Conservation (phyloP, 345 rosid species). For the Lepidium africanum region DNA sequence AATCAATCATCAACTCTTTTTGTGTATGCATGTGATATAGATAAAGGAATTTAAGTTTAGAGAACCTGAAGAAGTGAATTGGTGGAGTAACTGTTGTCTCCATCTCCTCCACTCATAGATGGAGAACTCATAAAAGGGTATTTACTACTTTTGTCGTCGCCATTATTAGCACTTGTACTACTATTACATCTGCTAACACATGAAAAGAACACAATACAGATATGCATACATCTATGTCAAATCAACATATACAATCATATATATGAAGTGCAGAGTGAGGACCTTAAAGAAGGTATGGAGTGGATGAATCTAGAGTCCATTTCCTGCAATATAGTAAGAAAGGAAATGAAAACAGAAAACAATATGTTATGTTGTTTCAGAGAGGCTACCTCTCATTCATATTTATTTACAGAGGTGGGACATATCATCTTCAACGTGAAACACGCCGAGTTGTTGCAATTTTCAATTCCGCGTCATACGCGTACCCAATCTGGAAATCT, state of each 20-base stretch:
- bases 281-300: not conserved
- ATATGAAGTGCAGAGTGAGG: not conserved
- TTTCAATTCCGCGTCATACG: not conserved
- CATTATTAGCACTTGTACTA: not conserved
- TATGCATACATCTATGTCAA: not conserved
- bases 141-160: not conserved
- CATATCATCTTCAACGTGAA: constrained; percentile 19
- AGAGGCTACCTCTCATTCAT: not conserved
- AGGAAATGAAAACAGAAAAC: no score
- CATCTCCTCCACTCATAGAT: constrained; percentile 22
- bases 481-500: not conserved
- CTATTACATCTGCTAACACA: not conserved
- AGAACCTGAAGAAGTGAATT: constrained; percentile 24
- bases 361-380: not conserved
- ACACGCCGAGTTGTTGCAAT: constrained; percentile 5
- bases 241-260: not conserved
- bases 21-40: not conserved
- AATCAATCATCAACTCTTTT: not conserved
- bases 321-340: not conserved
- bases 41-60: not conserved
- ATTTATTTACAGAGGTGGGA: constrained; percentile 10
- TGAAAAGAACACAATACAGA: not conserved
- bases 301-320: constrained; percentile 12
- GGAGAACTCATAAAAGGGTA: not conserved
- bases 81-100: constrained; percentile 19